Evolutionary conservation across 352 stramenopile species (phyloP).

Genomic region (Globisporangium camurandrum): DNA sequence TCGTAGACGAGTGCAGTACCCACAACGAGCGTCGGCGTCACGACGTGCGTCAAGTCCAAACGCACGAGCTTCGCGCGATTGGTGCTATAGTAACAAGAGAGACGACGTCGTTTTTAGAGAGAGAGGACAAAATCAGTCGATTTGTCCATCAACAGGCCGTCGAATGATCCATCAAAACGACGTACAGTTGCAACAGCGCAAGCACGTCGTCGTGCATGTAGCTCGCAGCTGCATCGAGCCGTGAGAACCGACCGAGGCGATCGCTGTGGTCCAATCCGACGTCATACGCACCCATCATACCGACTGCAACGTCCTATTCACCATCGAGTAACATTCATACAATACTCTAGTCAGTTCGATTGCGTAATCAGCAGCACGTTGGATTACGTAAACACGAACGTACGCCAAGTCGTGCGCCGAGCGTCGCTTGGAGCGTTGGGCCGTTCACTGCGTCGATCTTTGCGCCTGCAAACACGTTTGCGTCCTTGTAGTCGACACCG

Average conservation of each 20-base stretch:
- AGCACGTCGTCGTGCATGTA: constrained; percentile 59
- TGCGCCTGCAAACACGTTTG: constrained; percentile 35
- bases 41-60: constrained; percentile 51
- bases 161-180: constrained; percentile 11
- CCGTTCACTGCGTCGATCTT: constrained; percentile 80
- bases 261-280: constrained; percentile 75
- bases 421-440: constrained; percentile 55
- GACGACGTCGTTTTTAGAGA: no score
- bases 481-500: constrained; percentile 53
- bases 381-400: constrained; percentile 1
- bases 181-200: constrained; percentile 67
- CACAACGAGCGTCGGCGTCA: constrained; percentile 49
- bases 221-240: constrained; percentile 46
- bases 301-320: constrained; percentile 28
- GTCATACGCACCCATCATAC: constrained; percentile 60
- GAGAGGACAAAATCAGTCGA: no score
- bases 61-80: constrained; percentile 53
- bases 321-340: no score
- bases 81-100: constrained; percentile 26
- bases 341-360: background rate
- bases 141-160: background rate
- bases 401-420: constrained; percentile 39
- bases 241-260: constrained; percentile 52
- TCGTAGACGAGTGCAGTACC: constrained; percentile 60
- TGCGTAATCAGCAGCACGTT: background rate